Evolutionary conservation across 257 asterid genomes (phyloP).

Genomic region (Solanum phureja): DNA sequence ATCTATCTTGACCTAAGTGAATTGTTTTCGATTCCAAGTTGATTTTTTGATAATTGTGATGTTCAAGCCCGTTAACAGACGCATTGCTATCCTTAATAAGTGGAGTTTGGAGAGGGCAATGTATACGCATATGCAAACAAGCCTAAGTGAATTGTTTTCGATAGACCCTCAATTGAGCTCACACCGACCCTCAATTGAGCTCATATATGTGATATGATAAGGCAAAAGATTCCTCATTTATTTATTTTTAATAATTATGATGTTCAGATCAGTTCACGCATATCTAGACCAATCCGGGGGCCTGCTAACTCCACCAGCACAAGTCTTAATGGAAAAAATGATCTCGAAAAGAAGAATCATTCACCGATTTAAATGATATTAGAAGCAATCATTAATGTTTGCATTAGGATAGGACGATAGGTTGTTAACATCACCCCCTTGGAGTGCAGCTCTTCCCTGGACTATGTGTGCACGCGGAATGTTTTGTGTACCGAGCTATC

Average conservation of each 20-base stretch:
- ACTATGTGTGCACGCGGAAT: not conserved
- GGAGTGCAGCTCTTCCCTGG: not conserved
- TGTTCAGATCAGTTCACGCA: fast-evolving
- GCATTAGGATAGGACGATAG: not conserved
- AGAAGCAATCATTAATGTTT: not conserved
- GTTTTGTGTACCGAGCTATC: not conserved
- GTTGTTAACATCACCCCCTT: not conserved
- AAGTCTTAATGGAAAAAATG: not conserved
- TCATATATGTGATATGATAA: not conserved
- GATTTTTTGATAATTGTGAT: not conserved
- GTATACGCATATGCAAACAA: no score
- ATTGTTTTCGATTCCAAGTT: not conserved
- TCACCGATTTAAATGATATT: not conserved
- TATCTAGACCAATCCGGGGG: not conserved
- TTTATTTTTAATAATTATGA: no score
- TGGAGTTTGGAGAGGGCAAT: no score
- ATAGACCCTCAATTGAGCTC: no score
- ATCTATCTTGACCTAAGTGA: not conserved
- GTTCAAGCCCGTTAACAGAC: not conserved
- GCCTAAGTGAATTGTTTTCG: no score
- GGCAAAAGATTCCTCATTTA: not conserved
- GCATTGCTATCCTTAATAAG: no score
- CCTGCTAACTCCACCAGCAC: not conserved
- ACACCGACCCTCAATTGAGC: no score
- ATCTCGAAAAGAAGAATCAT: not conserved